Evolutionary conservation across 2,329 filamentous ascomycete genomes (phyloP).

Genomic region (Paecilomyces sp.): DNA sequence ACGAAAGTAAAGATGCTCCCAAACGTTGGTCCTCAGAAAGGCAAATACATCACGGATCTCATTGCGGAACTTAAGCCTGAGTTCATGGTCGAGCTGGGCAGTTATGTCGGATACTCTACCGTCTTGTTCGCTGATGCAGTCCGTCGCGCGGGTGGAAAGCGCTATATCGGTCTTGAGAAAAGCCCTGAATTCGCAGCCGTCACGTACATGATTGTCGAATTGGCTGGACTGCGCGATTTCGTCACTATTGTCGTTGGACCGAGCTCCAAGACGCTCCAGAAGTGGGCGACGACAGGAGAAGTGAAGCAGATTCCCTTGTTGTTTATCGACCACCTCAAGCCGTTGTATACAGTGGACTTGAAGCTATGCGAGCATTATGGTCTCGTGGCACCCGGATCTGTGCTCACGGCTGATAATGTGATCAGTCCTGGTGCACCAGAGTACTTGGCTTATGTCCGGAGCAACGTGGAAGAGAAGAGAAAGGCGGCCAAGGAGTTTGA

Average conservation of each 20-base stretch:
- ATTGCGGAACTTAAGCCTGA: slow-evolving; percentile 48
- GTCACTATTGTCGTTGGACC: slow-evolving; percentile 28
- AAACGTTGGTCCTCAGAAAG: slow-evolving; percentile 70
- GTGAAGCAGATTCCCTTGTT: slow-evolving; percentile 25
- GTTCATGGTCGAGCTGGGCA: slow-evolving; percentile 28
- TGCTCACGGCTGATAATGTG: slow-evolving; percentile 33
- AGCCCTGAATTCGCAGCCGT: slow-evolving; percentile 22
- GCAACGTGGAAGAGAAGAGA: slow-evolving; percentile 52
- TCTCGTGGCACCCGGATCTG: slow-evolving; percentile 22
- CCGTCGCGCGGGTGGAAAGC: slow-evolving; percentile 11
- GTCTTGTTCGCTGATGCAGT: slow-evolving; percentile 23
- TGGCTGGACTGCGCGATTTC: slow-evolving; percentile 25
- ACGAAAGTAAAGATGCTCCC: slow-evolving; percentile 63
- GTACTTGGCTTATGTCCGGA: slow-evolving; percentile 32
- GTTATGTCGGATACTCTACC: slow-evolving; percentile 31
- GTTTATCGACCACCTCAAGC: slow-evolving; percentile 31
- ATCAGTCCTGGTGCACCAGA: slow-evolving; percentile 34
- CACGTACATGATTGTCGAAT: slow-evolving; percentile 22
- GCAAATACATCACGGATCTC: slow-evolving; percentile 57
- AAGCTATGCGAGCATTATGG: slow-evolving; percentile 25
- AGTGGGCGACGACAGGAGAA: slow-evolving; percentile 18
- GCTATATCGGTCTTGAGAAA: slow-evolving; percentile 32
- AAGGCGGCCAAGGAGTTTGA: slow-evolving; percentile 27
- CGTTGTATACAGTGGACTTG: slow-evolving; percentile 30
- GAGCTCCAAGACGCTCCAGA: slow-evolving; percentile 20